These are phyloP conservation scores for Margaritispora aquatica DNA, from an alignment of 495 filamentous ascomycete genomes.

Conservation along the genomic window DNA sequence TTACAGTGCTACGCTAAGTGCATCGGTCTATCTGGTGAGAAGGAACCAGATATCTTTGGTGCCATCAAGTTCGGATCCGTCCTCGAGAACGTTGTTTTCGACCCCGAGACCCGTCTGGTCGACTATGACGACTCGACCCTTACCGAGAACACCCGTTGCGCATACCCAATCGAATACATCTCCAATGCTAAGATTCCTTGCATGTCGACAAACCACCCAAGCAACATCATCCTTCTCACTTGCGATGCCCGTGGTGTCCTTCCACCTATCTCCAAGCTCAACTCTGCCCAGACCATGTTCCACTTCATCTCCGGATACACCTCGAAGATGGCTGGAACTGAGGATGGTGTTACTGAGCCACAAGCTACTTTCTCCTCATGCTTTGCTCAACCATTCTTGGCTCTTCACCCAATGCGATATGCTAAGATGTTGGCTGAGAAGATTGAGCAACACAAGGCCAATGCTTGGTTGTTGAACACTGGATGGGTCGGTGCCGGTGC, in stretches of 20 bases:
- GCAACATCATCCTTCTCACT: slow-evolving; percentile 96
- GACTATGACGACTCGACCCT: slow-evolving; percentile 93
- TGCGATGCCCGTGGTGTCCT: slow-evolving; percentile 97
- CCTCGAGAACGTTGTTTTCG: slow-evolving; percentile 97
- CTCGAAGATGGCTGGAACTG: slow-evolving; percentile 99
- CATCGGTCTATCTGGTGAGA: slow-evolving; percentile 95
- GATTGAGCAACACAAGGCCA: slow-evolving; percentile 90
- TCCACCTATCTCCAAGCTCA: slow-evolving; percentile 96
- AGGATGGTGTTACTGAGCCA: slow-evolving; percentile 93
- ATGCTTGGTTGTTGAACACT: slow-evolving; percentile 98
- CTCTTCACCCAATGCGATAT: slow-evolving; percentile 98
- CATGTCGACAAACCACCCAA: slow-evolving; percentile 76
- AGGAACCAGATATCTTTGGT: slow-evolving; percentile 97
- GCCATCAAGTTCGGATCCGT: slow-evolving; percentile 97
- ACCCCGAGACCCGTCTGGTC: slow-evolving; percentile 79
- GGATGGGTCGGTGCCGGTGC: slow-evolving; percentile 98
- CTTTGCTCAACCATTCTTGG: slow-evolving; percentile 99
- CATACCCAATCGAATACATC: slow-evolving; percentile 99
- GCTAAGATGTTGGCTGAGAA: slow-evolving; percentile 97
- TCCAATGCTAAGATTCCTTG: slow-evolving; percentile 98
- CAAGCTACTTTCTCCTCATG: slow-evolving; percentile 98
- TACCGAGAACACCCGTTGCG: slow-evolving; percentile 96
- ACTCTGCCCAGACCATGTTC: slow-evolving; percentile 97
- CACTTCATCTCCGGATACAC: slow-evolving; percentile 99
- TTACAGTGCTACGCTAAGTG: slow-evolving; percentile 89